Evolutionary conservation across 805 yeast genomes (phyloP), one percentile per base, ranked within the genome.

Genomic region (Jamesozyma hellenica): DNA sequence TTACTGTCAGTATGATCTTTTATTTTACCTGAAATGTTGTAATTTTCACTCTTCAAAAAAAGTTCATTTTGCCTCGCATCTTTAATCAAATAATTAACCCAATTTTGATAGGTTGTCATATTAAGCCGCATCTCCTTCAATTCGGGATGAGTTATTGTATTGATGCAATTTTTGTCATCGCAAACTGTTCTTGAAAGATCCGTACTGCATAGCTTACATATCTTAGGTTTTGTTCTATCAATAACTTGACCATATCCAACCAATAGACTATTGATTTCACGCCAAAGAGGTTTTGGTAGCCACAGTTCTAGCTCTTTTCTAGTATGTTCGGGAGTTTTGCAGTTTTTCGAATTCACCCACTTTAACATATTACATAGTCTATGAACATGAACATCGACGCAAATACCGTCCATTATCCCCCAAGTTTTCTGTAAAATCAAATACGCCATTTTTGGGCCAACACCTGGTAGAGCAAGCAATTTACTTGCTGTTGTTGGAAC

Each of bases 191-290:
- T 23, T 10, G 29, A 34, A 18, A 15, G 28, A 6, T 33, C 34
- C 17, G 32, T 32, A 12, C 19, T 27, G 35, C 45, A 42, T 1
- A 40, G 5, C 10, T 37, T 25, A 33, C 39, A 38, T 23, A 30
- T 28, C 35, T 68, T 61, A 4, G 78, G 77, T 40, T 79, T 68
- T 0, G 95, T 82, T 9, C 77, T 71, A 55, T 96, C 88, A 3
- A 88, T 71, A 0, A 80, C 78, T 58, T 88, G 97, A 11, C 97
- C 97, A 66, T 87, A 88, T 4, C 97, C 96, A 8, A 88, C 97
- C 6, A 90, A 60, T 9, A 82, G 58, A 1, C 94, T 94, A 56
- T 88, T 88, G 31, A 90, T 77, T 41, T 84, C 94, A 10, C 69
- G 66, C 97, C 97, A 88, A 34, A 74, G 68, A 27, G 75, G 75